Evolutionary conservation across 176 grass and related monocot species (phyloP).

Genomic region (Carex pumila): DNA sequence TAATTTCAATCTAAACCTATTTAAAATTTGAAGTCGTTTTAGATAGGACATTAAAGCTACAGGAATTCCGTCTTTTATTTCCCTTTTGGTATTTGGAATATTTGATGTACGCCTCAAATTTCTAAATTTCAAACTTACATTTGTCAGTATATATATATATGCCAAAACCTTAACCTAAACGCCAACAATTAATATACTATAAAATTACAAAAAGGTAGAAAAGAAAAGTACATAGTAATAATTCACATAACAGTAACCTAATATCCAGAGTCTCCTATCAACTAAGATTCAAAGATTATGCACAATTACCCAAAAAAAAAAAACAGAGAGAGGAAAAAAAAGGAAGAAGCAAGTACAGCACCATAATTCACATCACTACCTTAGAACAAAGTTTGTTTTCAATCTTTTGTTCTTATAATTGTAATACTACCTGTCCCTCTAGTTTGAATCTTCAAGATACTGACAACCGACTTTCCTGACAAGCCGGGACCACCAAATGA

Average conservation of each 20-base stretch:
- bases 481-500: constrained; percentile 24
- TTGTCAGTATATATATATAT: not conserved
- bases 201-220: not conserved
- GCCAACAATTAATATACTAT: not conserved
- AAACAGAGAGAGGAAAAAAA: not conserved
- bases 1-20: constrained; percentile 3
- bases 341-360: not conserved
- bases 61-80: not conserved
- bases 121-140: constrained; percentile 10
- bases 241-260: not conserved
- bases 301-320: not conserved
- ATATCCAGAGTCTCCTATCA: not conserved
- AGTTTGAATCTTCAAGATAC: constrained; percentile 74
- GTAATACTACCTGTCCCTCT: constrained; percentile 72
- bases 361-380: not conserved
- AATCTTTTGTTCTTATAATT: constrained; percentile 81
- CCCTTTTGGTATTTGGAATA: not conserved
- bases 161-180: not conserved
- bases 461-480: constrained; percentile 76
- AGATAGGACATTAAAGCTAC: constrained; percentile 6
- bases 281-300: constrained; percentile 8
- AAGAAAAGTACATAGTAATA: not conserved
- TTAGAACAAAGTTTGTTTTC: not conserved
- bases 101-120: not conserved
- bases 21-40: not conserved